A percentile compares a stretch with the other conserved stretches of the same genome.
phyloP scores from a whole-genome alignment of 208 protist species.

The Willaertia magna region DNA sequence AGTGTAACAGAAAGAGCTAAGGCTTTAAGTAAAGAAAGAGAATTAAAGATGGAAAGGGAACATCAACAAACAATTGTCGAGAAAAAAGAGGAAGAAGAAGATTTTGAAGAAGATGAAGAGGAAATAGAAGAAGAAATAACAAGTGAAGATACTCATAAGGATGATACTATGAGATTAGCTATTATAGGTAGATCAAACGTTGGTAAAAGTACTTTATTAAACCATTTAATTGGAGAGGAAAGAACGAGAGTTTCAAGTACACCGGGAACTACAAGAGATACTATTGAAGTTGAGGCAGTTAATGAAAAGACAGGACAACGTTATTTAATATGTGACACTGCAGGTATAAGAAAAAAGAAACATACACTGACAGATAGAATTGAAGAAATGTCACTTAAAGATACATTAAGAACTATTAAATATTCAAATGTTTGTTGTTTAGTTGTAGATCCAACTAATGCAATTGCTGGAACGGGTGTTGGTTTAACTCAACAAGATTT shows the following conservation, averaged over 20 bases:
- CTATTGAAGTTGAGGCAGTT: slow-evolving; percentile 58
- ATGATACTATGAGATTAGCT: slow-evolving; percentile 13
- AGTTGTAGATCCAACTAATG: slow-evolving; percentile 54
- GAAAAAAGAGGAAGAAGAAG: neutral
- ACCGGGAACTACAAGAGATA: slow-evolving; percentile 71
- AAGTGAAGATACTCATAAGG: neutral
- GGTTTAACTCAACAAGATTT: slow-evolving; percentile 56
- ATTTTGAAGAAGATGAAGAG: neutral
- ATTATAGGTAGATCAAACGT: slow-evolving; percentile 31
- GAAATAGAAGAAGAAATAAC: neutral
- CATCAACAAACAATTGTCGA: no score
- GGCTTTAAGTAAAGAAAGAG: no score
- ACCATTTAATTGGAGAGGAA: slow-evolving; percentile 74
- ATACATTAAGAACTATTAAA: slow-evolving; percentile 34
- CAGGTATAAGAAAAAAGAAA: slow-evolving; percentile 59
- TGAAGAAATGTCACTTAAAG: slow-evolving; percentile 23
- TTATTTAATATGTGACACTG: slow-evolving; percentile 58
- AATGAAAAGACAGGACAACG: slow-evolving; percentile 41
- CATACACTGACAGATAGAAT: slow-evolving; percentile 48
- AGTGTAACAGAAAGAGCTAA: no score
- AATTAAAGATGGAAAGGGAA: no score
- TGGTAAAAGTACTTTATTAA: slow-evolving; percentile 34
- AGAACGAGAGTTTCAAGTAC: slow-evolving; percentile 56
- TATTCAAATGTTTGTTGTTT: slow-evolving; percentile 67
- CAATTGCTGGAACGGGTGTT: neutral